A percentile compares a stretch with the other conserved stretches of the same genome.
phyloP scores from a whole-genome alignment of 768 basidiomycete genomes.

The Hysterangium stoloniferum region DNA sequence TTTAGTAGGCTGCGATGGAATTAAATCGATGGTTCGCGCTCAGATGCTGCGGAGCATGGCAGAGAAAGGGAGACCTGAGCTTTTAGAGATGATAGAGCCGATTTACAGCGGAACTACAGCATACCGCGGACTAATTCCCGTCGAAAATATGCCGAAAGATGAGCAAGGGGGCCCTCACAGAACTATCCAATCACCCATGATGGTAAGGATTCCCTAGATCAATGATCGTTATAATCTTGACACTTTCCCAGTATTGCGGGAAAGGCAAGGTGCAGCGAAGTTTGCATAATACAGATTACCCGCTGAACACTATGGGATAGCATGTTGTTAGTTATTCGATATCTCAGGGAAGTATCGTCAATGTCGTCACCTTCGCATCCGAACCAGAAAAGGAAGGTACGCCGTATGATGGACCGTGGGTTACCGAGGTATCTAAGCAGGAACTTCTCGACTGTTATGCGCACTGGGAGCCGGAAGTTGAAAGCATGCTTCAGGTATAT shows the following conservation, averaged over 20 bases:
- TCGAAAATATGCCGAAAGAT: slow-evolving; percentile 24
- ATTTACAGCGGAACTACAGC: slow-evolving; percentile 40
- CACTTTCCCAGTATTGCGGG: slow-evolving; percentile 46
- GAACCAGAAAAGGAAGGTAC: slow-evolving; percentile 47
- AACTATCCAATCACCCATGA: slow-evolving; percentile 32
- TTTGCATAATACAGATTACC: not conserved
- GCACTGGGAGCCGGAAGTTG: slow-evolving; percentile 32
- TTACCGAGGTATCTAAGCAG: slow-evolving; percentile 35
- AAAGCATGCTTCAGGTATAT: slow-evolving; percentile 23
- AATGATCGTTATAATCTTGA: slow-evolving; percentile 4
- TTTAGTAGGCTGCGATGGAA: slow-evolving; percentile 23
- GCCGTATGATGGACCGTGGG: slow-evolving; percentile 43
- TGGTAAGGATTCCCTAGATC: slow-evolving; percentile 28
- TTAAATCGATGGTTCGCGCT: slow-evolving; percentile 19
- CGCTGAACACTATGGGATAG: slow-evolving; percentile 24
- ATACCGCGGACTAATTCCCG: slow-evolving; percentile 39
- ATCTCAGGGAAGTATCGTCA: slow-evolving; percentile 47
- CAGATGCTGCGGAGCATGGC: slow-evolving; percentile 19
- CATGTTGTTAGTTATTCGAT: slow-evolving; percentile 58
- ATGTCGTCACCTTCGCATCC: slow-evolving; percentile 51
- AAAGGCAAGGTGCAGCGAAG: slow-evolving; percentile 30
- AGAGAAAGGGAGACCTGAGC: slow-evolving; percentile 17
- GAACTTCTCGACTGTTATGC: slow-evolving; percentile 26
- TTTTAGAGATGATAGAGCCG: slow-evolving; percentile 32
- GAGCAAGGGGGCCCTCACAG: slow-evolving; percentile 20